A percentile compares a stretch with the other conserved stretches of the same genome.
Conservation (phyloP, 2,329 filamentous ascomycete species). For the Dactylellina sp. region DNA sequence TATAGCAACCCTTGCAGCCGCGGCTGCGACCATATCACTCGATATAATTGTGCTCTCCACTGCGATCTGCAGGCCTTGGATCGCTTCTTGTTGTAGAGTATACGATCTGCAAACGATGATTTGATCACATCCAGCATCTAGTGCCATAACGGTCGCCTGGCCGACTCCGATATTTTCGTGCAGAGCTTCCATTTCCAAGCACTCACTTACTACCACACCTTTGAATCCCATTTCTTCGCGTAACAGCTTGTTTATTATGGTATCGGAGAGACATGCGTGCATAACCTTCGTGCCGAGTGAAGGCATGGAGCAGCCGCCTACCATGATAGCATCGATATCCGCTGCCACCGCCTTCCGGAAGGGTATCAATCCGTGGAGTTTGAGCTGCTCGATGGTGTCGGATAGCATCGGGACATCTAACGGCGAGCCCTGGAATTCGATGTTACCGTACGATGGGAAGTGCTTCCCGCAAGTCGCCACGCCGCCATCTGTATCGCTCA, state of each 20-base stretch:
- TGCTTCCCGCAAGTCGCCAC: slow-evolving; percentile 93
- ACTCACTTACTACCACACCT: slow-evolving; percentile 74
- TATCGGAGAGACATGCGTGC: slow-evolving; percentile 91
- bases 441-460: slow-evolving; percentile 93
- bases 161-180: slow-evolving; percentile 97
- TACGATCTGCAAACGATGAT: slow-evolving; percentile 76
- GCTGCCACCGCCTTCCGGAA: slow-evolving; percentile 90
- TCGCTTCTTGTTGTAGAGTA: slow-evolving; percentile 55
- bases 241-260: slow-evolving; percentile 81
- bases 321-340: slow-evolving; percentile 93
- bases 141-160: slow-evolving; percentile 95
- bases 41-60: slow-evolving; percentile 91
- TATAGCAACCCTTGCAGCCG: slow-evolving; percentile 79
- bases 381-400: slow-evolving; percentile 90
- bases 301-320: slow-evolving; percentile 91
- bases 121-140: slow-evolving; percentile 96
- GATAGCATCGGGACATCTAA: slow-evolving; percentile 95
- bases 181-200: slow-evolving; percentile 94
- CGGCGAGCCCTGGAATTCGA: slow-evolving; percentile 91
- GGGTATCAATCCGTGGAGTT: slow-evolving; percentile 88
- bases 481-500: slow-evolving; percentile 74
- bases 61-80: slow-evolving; percentile 88
- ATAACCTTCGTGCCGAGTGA: slow-evolving; percentile 93
- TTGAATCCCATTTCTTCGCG: slow-evolving; percentile 61
- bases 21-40: slow-evolving; percentile 81